Conservation (phyloP, 2,329 filamentous ascomycete species). For the Epichloe glyceriae region DNA sequence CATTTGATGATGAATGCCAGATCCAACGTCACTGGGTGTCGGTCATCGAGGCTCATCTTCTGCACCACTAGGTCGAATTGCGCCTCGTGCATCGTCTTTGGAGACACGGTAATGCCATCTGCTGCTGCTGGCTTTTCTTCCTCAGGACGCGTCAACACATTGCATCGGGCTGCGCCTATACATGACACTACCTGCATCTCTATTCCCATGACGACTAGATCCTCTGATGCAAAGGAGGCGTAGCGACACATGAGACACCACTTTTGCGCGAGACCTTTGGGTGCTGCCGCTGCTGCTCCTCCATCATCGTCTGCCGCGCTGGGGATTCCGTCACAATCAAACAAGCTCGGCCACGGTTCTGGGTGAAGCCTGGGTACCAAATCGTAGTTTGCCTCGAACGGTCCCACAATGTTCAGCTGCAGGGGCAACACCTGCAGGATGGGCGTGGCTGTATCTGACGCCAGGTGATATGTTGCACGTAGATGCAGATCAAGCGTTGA, state of each 20-base stretch:
- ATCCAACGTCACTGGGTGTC: slow-evolving; percentile 60
- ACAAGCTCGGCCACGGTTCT: slow-evolving; percentile 78
- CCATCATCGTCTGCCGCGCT: slow-evolving; percentile 16
- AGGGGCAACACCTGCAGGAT: slow-evolving; percentile 61
- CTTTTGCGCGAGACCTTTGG: slow-evolving; percentile 58
- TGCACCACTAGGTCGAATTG: slow-evolving; percentile 63
- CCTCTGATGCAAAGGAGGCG: slow-evolving; percentile 65
- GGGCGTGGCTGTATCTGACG: slow-evolving; percentile 67
- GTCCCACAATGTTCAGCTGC: slow-evolving; percentile 60
- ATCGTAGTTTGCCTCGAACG: slow-evolving; percentile 88
- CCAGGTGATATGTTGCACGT: slow-evolving; percentile 63
- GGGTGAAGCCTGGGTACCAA: slow-evolving; percentile 66
- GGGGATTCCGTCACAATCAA: slow-evolving; percentile 44
- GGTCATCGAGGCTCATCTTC: slow-evolving; percentile 71
- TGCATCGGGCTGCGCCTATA: slow-evolving; percentile 50
- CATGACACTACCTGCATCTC: slow-evolving; percentile 47
- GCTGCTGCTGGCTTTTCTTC: slow-evolving; percentile 10
- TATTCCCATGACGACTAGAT: slow-evolving; percentile 50
- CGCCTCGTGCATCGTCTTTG: slow-evolving; percentile 58
- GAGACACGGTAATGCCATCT: slow-evolving; percentile 38
- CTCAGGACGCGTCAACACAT: slow-evolving; percentile 25
- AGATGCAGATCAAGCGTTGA: slow-evolving; percentile 56
- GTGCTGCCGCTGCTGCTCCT: slow-evolving; percentile 10
- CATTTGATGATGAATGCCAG: slow-evolving; percentile 65
- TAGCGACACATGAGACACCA: slow-evolving; percentile 67